phyloP scores from a whole-genome alignment of 2,329 filamentous ascomycete genomes.

The Neobulgaria alba region DNA sequence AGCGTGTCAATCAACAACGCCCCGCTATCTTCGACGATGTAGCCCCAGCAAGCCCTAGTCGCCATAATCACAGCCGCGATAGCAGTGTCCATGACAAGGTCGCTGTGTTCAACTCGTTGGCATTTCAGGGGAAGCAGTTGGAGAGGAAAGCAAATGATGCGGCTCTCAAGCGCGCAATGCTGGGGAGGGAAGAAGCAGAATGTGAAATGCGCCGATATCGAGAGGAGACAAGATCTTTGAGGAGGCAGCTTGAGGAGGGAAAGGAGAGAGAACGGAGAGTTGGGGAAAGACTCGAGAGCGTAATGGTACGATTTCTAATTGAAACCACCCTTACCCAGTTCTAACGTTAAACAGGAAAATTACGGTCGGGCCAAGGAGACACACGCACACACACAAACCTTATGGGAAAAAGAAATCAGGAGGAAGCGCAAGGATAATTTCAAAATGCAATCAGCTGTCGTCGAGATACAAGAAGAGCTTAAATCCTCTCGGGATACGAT shows the following conservation, averaged over 20 bases:
- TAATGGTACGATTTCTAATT: conserved; percentile 49
- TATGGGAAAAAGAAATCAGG: conserved; percentile 69
- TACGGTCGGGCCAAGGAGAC: conserved; percentile 63
- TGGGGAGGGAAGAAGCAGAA: conserved; percentile 65
- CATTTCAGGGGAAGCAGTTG: conserved; percentile 45
- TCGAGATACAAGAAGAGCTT: conserved; percentile 67
- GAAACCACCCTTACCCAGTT: conserved; percentile 8
- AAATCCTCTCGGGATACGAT: conserved; percentile 47
- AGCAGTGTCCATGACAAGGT: conserved; percentile 60
- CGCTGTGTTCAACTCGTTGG: conserved; percentile 63
- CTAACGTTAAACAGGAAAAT: conserved; percentile 54
- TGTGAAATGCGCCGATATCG: conserved; percentile 54
- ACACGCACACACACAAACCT: conserved; percentile 53
- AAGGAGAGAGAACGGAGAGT: conserved; percentile 58
- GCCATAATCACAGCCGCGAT: conserved; percentile 35
- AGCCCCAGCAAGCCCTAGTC: conserved; percentile 8
- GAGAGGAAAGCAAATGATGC: conserved; percentile 58
- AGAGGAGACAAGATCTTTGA: conserved; percentile 49
- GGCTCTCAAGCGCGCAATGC: conserved; percentile 55
- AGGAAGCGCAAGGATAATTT: conserved; percentile 64
- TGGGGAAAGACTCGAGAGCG: conserved; percentile 56
- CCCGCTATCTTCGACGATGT: conserved; percentile 18
- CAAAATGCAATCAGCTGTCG: conserved; percentile 60
- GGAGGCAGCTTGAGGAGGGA: conserved; percentile 54
- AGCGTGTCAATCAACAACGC: conserved; percentile 49